Conservation (phyloP, 805 yeast species). For the Cyberlindnera mississippiensis region DNA sequence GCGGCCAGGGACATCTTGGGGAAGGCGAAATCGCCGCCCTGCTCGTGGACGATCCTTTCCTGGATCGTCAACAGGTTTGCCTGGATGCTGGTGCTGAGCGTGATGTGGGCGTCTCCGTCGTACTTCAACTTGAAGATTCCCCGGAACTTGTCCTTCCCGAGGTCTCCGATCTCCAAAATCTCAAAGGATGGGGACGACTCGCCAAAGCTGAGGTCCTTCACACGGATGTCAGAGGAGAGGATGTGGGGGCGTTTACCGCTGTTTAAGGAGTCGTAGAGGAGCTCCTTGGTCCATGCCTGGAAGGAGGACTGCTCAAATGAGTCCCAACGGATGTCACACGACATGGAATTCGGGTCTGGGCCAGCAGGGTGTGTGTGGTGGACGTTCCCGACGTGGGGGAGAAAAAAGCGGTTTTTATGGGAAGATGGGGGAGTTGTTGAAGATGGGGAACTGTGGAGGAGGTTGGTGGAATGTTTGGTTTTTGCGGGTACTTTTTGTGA, state of each 20-base stretch:
- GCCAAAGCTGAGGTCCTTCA: conserved; percentile 70
- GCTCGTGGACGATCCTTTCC: conserved; percentile 25
- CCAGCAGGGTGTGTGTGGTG: no score
- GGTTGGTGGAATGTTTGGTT: no score
- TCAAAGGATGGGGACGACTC: conserved; percentile 70
- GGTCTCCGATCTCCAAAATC: conserved; percentile 77
- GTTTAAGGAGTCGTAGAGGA: conserved; percentile 68
- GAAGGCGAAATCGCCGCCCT: conserved; percentile 47
- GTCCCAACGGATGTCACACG: conserved; percentile 76
- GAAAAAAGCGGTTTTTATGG: no score
- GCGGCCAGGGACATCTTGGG: conserved; percentile 66
- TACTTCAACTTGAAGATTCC: conserved; percentile 79
- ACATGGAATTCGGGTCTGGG: no score
- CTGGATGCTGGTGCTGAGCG: conserved; percentile 74
- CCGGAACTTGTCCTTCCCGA: conserved; percentile 69
- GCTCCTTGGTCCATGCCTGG: conserved; percentile 56
- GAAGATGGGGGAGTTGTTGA: no score
- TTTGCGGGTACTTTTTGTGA: no score
- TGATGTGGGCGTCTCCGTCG: conserved; percentile 70
- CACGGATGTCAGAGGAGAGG: conserved; percentile 62
- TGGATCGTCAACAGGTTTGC: conserved; percentile 80
- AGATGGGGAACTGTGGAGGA: no score
- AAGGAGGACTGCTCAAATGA: conserved; percentile 63
- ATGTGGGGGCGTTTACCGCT: conserved; percentile 69
- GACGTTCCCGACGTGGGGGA: no score